Evolutionary conservation across 345 rosid genomes (phyloP).

Genomic region (Corymbia maculata): DNA sequence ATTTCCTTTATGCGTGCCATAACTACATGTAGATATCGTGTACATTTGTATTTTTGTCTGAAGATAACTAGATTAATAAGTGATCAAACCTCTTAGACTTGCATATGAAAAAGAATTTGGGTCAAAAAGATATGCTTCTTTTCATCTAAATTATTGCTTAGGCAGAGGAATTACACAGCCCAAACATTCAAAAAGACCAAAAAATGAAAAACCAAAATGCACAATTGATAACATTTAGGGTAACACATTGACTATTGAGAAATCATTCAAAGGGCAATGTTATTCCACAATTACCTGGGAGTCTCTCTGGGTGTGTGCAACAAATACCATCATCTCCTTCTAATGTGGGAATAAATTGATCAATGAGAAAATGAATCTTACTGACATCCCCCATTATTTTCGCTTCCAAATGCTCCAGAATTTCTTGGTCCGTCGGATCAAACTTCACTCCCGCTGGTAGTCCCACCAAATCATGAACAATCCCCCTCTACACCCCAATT

Average conservation of each 20-base stretch:
- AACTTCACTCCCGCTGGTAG: constrained; percentile 93
- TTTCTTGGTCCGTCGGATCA: constrained; percentile 89
- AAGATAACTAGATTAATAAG: not conserved
- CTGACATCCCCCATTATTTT: constrained; percentile 44
- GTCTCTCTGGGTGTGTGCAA: constrained; percentile 83
- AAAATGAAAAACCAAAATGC: not conserved
- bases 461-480: constrained; percentile 62
- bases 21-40: not conserved
- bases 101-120: not conserved
- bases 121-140: not conserved
- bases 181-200: not conserved
- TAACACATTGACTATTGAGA: not conserved
- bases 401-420: constrained; percentile 74
- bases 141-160: not conserved
- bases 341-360: constrained; percentile 79
- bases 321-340: constrained; percentile 93
- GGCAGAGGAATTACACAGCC: not conserved
- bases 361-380: constrained; percentile 73
- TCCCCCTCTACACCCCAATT: constrained; percentile 3
- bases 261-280: not conserved
- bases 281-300: constrained; percentile 48
- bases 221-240: not conserved
- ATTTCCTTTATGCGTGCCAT: not conserved
- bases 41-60: not conserved
- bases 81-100: not conserved